Percentiles rank a stretch among this genome's conserved stretches.
Evolutionary conservation across 768 basidiomycete genomes (phyloP).

Genomic region (Chalciporus pseudorubinellus): DNA sequence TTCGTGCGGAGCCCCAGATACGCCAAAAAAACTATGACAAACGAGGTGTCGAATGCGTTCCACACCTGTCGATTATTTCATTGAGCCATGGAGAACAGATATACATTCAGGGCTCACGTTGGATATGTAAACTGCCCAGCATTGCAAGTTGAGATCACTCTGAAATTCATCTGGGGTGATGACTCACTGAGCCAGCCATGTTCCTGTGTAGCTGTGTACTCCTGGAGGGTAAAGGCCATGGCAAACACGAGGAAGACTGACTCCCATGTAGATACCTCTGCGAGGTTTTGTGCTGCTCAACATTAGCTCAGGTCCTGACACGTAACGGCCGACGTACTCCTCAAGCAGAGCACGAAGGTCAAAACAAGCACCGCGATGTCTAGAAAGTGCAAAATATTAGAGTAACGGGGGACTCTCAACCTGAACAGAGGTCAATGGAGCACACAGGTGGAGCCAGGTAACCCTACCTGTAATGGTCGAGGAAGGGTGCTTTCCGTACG

Average conservation of each 20-base stretch:
- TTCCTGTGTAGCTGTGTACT: slow-evolving; percentile 84
- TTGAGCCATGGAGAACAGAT: background rate
- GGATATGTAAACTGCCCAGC: slow-evolving; percentile 67
- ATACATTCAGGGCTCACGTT: slow-evolving; percentile 49
- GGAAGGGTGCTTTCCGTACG: slow-evolving; percentile 59
- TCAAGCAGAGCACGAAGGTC: slow-evolving; percentile 71
- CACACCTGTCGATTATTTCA: slow-evolving; percentile 62
- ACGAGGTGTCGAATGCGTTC: slow-evolving; percentile 85
- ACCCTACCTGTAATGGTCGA: slow-evolving; percentile 77
- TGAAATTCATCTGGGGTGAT: background rate
- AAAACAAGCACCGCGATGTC: slow-evolving; percentile 69
- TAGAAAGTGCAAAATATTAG: slow-evolving; percentile 72
- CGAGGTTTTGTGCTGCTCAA: slow-evolving; percentile 52
- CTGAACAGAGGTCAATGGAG: slow-evolving; percentile 33
- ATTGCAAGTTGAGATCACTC: slow-evolving; percentile 1
- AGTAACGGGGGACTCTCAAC: slow-evolving; percentile 80
- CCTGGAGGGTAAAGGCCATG: slow-evolving; percentile 75
- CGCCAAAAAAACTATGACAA: slow-evolving; percentile 63
- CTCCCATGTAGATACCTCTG: slow-evolving; percentile 60
- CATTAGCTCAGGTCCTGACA: slow-evolving; percentile 1
- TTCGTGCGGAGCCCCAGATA: slow-evolving; percentile 66
- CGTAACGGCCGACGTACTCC: slow-evolving; percentile 48
- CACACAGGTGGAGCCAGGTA: background rate
- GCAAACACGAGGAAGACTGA: slow-evolving; percentile 72
- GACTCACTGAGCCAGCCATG: slow-evolving; percentile 86